Conservation (phyloP, 768 basidiomycete species). For the Pisolithus albus region DNA sequence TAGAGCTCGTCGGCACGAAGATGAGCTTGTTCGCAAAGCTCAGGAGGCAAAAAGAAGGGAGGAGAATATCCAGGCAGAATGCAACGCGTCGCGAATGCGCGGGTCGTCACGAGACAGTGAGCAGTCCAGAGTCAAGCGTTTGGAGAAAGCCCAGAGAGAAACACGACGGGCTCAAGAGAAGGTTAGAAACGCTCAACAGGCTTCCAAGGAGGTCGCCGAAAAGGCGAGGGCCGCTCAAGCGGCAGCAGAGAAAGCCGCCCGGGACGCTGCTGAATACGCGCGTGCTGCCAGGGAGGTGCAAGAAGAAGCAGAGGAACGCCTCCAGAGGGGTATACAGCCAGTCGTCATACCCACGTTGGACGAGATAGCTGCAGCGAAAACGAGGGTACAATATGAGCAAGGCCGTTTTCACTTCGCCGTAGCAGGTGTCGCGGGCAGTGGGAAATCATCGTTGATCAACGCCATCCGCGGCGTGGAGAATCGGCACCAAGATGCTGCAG, state of each 20-base stretch:
- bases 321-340: constrained; percentile 11
- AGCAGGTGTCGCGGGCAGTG: constrained; percentile 20
- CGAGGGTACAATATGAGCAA: constrained; percentile 6
- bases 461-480: constrained; percentile 20
- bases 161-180: neutral
- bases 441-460: constrained; percentile 27
- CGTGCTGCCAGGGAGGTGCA: neutral
- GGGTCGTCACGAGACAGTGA: too few relatives aligned
- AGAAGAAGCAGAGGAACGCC: constrained; percentile 3
- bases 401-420: constrained; percentile 23
- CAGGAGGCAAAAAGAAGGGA: neutral
- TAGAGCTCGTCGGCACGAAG: neutral
- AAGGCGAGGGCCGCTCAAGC: neutral
- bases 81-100: neutral
- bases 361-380: constrained; percentile 6
- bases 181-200: neutral
- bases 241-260: neutral
- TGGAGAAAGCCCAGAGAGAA: neutral
- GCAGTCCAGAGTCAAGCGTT: neutral
- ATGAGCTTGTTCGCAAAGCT: neutral
- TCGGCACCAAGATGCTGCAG: constrained; percentile 12
- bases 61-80: neutral
- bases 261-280: neutral
- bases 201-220: neutral
- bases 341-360: constrained; percentile 11